phyloP scores from a whole-genome alignment of 768 basidiomycete species.

The Macrocybe gigantea region DNA sequence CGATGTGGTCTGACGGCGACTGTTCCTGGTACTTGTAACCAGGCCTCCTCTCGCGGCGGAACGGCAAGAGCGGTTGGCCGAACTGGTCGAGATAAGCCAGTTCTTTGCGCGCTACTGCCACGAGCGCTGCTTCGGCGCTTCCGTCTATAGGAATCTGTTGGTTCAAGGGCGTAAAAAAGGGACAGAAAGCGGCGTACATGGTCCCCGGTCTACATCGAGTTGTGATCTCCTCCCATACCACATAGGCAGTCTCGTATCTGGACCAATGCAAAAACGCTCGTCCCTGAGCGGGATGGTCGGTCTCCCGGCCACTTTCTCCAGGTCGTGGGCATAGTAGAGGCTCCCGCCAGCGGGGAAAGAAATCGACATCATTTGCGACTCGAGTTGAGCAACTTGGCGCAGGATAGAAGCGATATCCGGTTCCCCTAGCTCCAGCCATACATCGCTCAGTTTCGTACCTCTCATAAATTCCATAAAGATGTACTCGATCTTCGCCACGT shows the following conservation, averaged over 20 bases:
- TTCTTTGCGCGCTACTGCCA: slow-evolving; percentile 39
- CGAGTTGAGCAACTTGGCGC: slow-evolving; percentile 40
- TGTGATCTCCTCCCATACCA: slow-evolving; percentile 46
- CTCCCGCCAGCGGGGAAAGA: slow-evolving; percentile 46
- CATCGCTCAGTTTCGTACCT: slow-evolving; percentile 35
- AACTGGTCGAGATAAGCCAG: slow-evolving; percentile 41
- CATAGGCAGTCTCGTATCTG: slow-evolving; percentile 33
- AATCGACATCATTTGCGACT: slow-evolving; percentile 41
- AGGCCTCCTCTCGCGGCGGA: slow-evolving; percentile 34
- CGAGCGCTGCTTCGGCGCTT: slow-evolving; percentile 36
- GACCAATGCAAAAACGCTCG: slow-evolving; percentile 39
- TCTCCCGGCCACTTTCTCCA: slow-evolving; percentile 30
- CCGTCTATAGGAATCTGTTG: slow-evolving; percentile 32
- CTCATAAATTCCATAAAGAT: slow-evolving; percentile 39
- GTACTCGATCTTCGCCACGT: slow-evolving; percentile 35
- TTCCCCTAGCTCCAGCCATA: slow-evolving; percentile 33
- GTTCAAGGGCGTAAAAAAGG: slow-evolving; percentile 22
- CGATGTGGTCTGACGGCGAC: slow-evolving; percentile 33
- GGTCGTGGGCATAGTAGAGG: slow-evolving; percentile 40
- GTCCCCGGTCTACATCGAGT: slow-evolving; percentile 45
- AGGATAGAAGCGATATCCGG: slow-evolving; percentile 32
- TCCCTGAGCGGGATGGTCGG: slow-evolving; percentile 30
- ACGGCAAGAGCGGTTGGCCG: slow-evolving; percentile 41
- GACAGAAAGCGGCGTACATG: slow-evolving; percentile 37
- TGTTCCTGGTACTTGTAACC: slow-evolving; percentile 39